phyloP scores from a whole-genome alignment of 129 eudicot species.

The Heracleum sosnowskyi region DNA sequence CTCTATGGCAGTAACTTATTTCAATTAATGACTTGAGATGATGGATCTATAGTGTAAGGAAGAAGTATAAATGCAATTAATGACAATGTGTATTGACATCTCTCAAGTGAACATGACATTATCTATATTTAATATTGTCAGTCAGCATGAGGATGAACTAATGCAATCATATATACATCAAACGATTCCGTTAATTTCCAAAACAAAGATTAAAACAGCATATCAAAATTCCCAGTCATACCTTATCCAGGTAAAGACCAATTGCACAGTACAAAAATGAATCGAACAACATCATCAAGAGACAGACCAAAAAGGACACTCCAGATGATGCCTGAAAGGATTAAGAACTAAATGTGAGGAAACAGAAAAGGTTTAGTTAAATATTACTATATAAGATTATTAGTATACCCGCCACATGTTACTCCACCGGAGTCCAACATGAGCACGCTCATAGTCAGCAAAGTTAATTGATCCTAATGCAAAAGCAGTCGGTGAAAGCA shows the following conservation, averaged over 20 bases:
- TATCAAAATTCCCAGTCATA: conserved; percentile 18
- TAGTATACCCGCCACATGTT: conserved; percentile 88
- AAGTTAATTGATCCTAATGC: conserved; percentile 95
- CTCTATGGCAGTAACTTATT: not conserved
- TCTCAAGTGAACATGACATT: not conserved
- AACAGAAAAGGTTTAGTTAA: conserved; percentile 10
- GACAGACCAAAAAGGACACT: conserved; percentile 79
- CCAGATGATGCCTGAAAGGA: conserved; percentile 86
- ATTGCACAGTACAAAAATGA: conserved; percentile 61
- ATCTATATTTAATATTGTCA: not conserved
- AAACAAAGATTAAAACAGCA: not conserved
- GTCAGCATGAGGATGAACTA: not conserved
- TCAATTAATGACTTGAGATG: not conserved
- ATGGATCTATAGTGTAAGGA: not conserved
- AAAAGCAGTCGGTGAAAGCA: conserved; percentile 98
- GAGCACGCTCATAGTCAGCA: conserved; percentile 99
- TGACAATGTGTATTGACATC: not conserved
- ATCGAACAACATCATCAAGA: conserved; percentile 83
- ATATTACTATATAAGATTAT: not conserved
- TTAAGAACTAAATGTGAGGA: not conserved
- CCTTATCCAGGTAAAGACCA: conserved; percentile 95
- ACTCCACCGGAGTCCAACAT: conserved; percentile 99
- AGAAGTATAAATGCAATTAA: not conserved
- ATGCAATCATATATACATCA: not conserved
- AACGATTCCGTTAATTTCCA: not conserved